phyloP scores from a whole-genome alignment of 331 rosid genomes.

The Stylosanthes scabra region DNA sequence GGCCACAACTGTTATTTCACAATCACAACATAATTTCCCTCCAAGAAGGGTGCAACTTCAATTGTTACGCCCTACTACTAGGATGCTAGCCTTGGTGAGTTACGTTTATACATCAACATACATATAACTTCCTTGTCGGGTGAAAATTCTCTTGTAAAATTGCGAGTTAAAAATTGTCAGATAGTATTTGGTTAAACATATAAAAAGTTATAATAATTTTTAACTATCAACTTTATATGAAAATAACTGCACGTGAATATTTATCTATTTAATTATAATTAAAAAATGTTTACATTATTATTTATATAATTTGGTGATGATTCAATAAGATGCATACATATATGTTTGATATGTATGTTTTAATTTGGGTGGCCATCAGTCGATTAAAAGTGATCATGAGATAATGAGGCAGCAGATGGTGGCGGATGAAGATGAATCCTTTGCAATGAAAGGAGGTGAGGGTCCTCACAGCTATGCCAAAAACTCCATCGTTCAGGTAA shows the following conservation, averaged over 20 bases:
- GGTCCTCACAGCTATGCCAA: slow-evolving; percentile 38
- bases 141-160: too few species aligned
- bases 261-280: background rate
- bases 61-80: background rate
- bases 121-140: too few species aligned
- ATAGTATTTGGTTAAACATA: too few species aligned
- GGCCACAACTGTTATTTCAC: too few species aligned
- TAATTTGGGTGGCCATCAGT: background rate
- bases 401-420: background rate
- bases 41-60: too few species aligned
- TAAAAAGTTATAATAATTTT: too few species aligned
- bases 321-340: background rate
- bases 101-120: too few species aligned
- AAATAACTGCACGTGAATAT: too few species aligned
- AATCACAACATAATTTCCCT: too few species aligned
- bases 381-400: background rate
- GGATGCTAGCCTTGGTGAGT: background rate
- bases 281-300: background rate
- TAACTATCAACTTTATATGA: too few species aligned
- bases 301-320: background rate
- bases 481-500: slow-evolving; percentile 29
- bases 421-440: slow-evolving; percentile 27
- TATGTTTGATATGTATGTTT: background rate
- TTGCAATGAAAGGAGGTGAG: slow-evolving; percentile 38
- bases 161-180: too few species aligned